A percentile compares a stretch with the other conserved stretches of the same genome.
Evolutionary conservation across 208 protist species (phyloP).

Genomic region (Phytomonas francai): DNA sequence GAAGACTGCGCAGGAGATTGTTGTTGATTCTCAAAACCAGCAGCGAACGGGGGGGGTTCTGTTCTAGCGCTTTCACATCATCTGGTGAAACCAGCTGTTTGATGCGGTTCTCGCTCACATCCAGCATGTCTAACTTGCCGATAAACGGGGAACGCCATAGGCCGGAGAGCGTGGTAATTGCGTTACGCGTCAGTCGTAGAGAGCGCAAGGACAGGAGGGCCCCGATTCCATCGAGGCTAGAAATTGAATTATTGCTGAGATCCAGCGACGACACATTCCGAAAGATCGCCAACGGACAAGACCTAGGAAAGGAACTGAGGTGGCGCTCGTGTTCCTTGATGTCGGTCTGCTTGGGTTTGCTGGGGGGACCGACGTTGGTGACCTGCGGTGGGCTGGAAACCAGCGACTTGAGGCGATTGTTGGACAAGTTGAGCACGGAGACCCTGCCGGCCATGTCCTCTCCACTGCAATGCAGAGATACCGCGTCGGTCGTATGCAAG

Average conservation of each 20-base stretch:
- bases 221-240: conserved; percentile 39
- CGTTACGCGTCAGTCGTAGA: conserved; percentile 48
- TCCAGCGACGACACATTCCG: conserved; percentile 38
- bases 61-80: conserved; percentile 15
- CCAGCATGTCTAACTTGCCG: conserved; percentile 42
- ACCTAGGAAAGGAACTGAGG: neutral
- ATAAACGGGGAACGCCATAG: conserved; percentile 33
- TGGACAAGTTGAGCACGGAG: conserved; percentile 29
- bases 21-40: conserved; percentile 37
- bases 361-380: neutral
- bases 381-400: neutral
- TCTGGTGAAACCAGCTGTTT: conserved; percentile 19
- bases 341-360: neutral
- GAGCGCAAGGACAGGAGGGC: conserved; percentile 32
- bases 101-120: conserved; percentile 52
- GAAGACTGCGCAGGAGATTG: conserved; percentile 29
- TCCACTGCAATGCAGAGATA: conserved; percentile 32
- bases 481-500: conserved; percentile 18
- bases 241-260: conserved; percentile 44
- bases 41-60: conserved; percentile 14
- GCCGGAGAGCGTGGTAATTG: conserved; percentile 31
- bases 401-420: conserved; percentile 28
- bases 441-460: conserved; percentile 11
- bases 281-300: neutral
- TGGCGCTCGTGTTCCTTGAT: neutral